A percentile compares a stretch with the other conserved stretches of the same genome.
phyloP scores from a whole-genome alignment of 345 rosid species.

The Angophora floribunda region DNA sequence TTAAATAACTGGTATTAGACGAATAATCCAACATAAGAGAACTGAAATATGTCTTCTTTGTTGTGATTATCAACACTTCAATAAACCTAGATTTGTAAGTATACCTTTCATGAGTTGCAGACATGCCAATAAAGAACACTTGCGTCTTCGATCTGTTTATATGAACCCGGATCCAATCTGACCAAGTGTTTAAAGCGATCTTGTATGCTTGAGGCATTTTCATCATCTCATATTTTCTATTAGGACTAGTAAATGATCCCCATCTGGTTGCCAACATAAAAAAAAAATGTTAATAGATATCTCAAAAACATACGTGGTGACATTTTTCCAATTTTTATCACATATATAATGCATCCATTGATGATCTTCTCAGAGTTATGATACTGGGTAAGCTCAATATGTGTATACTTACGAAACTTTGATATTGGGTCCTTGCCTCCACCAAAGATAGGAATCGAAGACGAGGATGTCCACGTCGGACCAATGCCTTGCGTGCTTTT shows the following conservation, averaged over 20 bases:
- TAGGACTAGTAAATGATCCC: slow-evolving; percentile 56
- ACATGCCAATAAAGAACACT: slow-evolving; percentile 77
- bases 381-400: not conserved
- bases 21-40: not conserved
- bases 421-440: slow-evolving; percentile 62
- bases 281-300: not conserved
- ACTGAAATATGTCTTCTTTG: not conserved
- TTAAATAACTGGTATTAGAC: not conserved
- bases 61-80: not conserved
- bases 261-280: slow-evolving; percentile 20
- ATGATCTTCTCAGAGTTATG: not conserved
- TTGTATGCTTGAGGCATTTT: slow-evolving; percentile 62
- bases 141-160: slow-evolving; percentile 52
- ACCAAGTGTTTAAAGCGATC: slow-evolving; percentile 75
- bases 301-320: not conserved
- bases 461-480: slow-evolving; percentile 60
- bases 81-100: not conserved
- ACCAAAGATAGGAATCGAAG: slow-evolving; percentile 89
- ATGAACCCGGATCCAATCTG: slow-evolving; percentile 70
- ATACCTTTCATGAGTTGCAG: slow-evolving; percentile 86
- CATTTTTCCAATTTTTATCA: not conserved
- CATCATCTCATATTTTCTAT: slow-evolving; percentile 55
- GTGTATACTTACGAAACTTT: slow-evolving; percentile 55
- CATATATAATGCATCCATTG: not conserved
- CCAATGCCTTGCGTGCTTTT: slow-evolving; percentile 80